Base-by-base conservation (phyloP, 345 rosid genomes). In the Fremontodendron californicum region DNA sequence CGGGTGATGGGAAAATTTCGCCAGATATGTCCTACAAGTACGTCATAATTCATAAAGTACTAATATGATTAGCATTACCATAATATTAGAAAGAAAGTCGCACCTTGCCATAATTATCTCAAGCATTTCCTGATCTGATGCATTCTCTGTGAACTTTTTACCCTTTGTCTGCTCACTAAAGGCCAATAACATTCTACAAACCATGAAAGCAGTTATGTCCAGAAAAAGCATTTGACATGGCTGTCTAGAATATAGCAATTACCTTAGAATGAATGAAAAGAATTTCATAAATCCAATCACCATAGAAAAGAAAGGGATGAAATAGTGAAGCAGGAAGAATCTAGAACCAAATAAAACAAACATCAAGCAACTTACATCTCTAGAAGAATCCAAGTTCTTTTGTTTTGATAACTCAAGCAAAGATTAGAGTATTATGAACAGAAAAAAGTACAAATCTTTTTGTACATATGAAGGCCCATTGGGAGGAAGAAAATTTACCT, bases 81-180 rank as follows among this genome's bases (percentile, higher is more conserved):
- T 27, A 46, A 71, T 60, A 55, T 74, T 33, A 33, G 40, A 57
- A 76, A 70, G 68, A 51, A 77, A 27, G 72, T 33, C 67, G 13
- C 71, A 93, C 99, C 96, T 89, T 78, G 84, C 77, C 99, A 95
- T 93, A 73, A 95, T 97, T 78, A 92, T 83, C 87, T 88, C 96
- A 82, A 95, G 96, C 98, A 95, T 89, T 82, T 90, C 82, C 83
- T 92, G 96, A 49, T 95, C 98, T 65, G 99, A 87, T 66, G 97
- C 93, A 81, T 91, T 83, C 82, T 88, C 91, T 15, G 93, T 89
- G 52, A 90, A 72, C 78, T 88, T 86, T 85, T 90, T 85, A 71
- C 91, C 91, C 74, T 86, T 89, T 33, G 93, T 84, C 86, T 95
- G 97, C 90, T 95, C 96, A 19, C 90, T 84, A 73, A 95, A 95